These are phyloP conservation scores for Candida sp. DNA, from an alignment of 1,139 yeast species.

Conservation along the genomic window DNA sequence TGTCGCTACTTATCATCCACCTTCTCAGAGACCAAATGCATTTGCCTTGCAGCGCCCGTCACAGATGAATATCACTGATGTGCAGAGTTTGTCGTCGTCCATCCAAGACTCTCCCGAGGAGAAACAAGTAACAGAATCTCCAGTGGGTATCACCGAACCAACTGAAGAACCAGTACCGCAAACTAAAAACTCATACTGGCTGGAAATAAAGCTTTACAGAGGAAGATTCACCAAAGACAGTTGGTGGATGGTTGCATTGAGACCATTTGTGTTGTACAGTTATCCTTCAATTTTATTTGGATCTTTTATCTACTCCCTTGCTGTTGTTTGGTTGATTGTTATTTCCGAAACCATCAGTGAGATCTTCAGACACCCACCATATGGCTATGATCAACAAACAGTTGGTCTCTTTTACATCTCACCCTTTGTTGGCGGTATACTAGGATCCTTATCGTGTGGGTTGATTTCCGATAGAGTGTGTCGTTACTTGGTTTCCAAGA, in stretches of 20 bases:
- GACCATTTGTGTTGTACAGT: constrained; percentile 56
- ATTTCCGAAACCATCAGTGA: constrained; percentile 60
- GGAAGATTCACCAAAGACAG: constrained; percentile 56
- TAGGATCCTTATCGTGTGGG: constrained; percentile 63
- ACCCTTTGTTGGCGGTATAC: constrained; percentile 62
- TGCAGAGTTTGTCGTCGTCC: constrained; percentile 24
- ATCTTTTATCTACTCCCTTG: constrained; percentile 55
- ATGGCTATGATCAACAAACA: constrained; percentile 49
- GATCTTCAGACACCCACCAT: constrained; percentile 50
- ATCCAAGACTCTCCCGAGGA: constrained; percentile 12
- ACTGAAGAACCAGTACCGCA: constrained; percentile 3
- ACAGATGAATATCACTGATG: constrained; percentile 20
- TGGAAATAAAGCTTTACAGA: constrained; percentile 28
- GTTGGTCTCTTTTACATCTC: constrained; percentile 63
- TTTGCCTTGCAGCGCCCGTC: constrained; percentile 30
- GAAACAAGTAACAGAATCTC: constrained; percentile 12
- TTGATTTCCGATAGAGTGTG: constrained; percentile 51
- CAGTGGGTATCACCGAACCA: constrained; percentile 23
- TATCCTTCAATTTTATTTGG: constrained; percentile 62
- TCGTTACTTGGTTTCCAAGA: constrained; percentile 37
- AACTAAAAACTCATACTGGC: constrained; percentile 19
- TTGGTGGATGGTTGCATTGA: constrained; percentile 61
- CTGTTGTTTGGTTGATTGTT: constrained; percentile 68
- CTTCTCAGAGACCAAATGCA: constrained; percentile 36
- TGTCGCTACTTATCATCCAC: constrained; percentile 32